These are phyloP conservation scores for Sugiyamaella chiloensis DNA, from an alignment of 805 yeast genomes.

Conservation along the genomic window DNA sequence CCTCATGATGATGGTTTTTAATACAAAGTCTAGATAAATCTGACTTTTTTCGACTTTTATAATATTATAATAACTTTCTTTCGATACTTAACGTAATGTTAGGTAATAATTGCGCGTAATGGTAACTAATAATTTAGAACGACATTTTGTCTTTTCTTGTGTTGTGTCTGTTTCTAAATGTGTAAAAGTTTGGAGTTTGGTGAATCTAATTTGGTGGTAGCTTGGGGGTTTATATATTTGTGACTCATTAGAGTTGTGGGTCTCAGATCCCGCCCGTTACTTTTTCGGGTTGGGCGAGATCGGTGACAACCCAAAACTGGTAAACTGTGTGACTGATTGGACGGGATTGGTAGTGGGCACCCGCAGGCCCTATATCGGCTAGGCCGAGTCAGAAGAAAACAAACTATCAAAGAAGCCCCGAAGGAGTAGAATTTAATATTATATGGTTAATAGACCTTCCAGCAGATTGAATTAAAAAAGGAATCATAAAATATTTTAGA, in stretches of 20 bases:
- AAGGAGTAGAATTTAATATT: too few species aligned
- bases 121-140: constrained; percentile 12
- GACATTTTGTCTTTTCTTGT: constrained; percentile 8
- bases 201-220: neutral
- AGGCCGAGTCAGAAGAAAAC: neutral
- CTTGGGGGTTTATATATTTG: constrained; percentile 4
- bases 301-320: constrained; percentile 4
- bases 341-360: neutral
- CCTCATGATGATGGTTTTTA: constrained; percentile 14
- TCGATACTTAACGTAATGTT: too few species aligned
- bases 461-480: too few species aligned
- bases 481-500: too few species aligned
- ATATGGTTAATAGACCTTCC: too few species aligned
- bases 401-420: too few species aligned
- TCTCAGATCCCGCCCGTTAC: constrained; percentile 1
- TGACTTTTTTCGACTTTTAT: constrained; percentile 6
- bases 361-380: neutral
- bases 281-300: constrained; percentile 1
- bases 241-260: constrained; percentile 5
- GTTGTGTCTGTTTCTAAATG: constrained; percentile 7
- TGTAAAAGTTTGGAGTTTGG: neutral
- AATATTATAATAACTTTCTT: neutral
- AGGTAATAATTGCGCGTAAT: too few species aligned
- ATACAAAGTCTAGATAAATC: constrained; percentile 11
- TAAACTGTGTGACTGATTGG: constrained; percentile 6